phyloP scores from a whole-genome alignment of 2,329 filamentous ascomycete species.

The Fusarium guadeloupense region DNA sequence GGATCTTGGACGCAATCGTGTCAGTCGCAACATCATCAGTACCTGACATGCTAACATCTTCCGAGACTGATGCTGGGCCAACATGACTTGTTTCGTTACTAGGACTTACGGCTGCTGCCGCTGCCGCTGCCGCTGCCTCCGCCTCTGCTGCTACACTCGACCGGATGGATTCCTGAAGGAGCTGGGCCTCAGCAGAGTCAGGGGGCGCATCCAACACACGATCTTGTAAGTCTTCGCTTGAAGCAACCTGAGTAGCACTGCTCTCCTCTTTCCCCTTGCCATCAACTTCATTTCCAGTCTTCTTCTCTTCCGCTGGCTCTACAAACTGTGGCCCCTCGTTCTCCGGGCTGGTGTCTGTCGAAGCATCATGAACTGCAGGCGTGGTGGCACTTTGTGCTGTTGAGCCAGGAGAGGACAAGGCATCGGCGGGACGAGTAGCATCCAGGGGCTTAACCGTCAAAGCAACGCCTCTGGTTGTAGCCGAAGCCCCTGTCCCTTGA shows the following conservation, averaged over 20 bases:
- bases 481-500: slow-evolving; percentile 4
- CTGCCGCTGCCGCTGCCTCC: neutral
- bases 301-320: slow-evolving; percentile 59
- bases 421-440: slow-evolving; percentile 52
- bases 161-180: slow-evolving; percentile 55
- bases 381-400: slow-evolving; percentile 79
- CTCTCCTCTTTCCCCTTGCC: slow-evolving; percentile 30
- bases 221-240: slow-evolving; percentile 34
- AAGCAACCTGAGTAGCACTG: slow-evolving; percentile 12
- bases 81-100: slow-evolving; percentile 6
- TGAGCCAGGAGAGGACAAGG: slow-evolving; percentile 67
- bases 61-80: neutral
- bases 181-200: slow-evolving; percentile 55
- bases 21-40: neutral
- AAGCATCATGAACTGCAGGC: slow-evolving; percentile 72
- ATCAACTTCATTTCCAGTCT: slow-evolving; percentile 51
- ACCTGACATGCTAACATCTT: slow-evolving; percentile 12
- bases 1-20: neutral
- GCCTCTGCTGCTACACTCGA: slow-evolving; percentile 40
- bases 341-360: slow-evolving; percentile 78
- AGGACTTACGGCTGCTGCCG: neutral
- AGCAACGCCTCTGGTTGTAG: slow-evolving; percentile 1
- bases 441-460: slow-evolving; percentile 52
- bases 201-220: slow-evolving; percentile 34
- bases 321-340: slow-evolving; percentile 69